A percentile compares a stretch with the other conserved stretches of the same genome.
These are phyloP conservation scores for Colletotrichum cereale DNA, from an alignment of 2,329 filamentous ascomycete genomes.

Conservation along the genomic window DNA sequence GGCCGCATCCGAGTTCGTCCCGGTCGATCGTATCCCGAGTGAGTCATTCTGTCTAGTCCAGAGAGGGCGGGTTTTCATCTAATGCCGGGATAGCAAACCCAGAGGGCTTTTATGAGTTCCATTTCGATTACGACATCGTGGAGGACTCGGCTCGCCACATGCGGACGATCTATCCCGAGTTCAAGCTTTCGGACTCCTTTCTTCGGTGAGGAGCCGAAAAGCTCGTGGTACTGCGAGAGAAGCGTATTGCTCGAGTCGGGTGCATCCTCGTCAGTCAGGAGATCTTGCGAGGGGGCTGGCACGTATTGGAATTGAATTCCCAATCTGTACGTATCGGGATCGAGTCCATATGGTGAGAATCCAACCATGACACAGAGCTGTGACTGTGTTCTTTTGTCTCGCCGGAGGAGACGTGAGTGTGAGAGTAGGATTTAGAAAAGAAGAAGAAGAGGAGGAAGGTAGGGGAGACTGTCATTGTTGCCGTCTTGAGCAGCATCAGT, in stretches of 20 bases:
- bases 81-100: constrained; percentile 22
- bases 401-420: not conserved
- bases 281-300: not conserved
- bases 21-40: constrained; percentile 49
- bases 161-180: not conserved
- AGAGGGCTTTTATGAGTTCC: constrained; percentile 33
- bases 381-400: not conserved
- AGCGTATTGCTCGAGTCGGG: not conserved
- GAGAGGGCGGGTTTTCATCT: not conserved
- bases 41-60: constrained; percentile 7
- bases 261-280: not conserved
- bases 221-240: not conserved
- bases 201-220: not conserved
- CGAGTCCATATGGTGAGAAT: not conserved
- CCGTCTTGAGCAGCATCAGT: not conserved
- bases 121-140: constrained; percentile 34
- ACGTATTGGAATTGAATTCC: not conserved
- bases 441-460: not conserved
- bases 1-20: constrained; percentile 44
- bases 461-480: not conserved
- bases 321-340: not conserved
- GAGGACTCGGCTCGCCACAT: constrained; percentile 11
- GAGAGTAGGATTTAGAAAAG: not conserved
- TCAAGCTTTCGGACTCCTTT: constrained; percentile 12
- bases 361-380: not conserved